Conservation (phyloP, 1,284 basidiomycete species). For the Cutaneotrichosporon spelunceum region DNA sequence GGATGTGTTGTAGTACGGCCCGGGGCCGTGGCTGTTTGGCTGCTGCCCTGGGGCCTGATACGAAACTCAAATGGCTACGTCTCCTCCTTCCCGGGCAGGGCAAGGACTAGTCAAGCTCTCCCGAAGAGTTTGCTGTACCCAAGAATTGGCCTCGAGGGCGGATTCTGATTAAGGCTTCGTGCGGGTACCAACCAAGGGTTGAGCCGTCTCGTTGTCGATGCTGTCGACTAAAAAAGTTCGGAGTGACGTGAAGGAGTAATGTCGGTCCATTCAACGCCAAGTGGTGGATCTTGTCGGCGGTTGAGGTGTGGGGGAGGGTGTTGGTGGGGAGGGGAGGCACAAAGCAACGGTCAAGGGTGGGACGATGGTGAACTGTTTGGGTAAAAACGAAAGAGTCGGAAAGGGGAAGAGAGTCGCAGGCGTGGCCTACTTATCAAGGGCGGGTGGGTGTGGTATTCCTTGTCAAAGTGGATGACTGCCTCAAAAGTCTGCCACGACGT, state of each 20-base stretch:
- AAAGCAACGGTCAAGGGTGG: neutral
- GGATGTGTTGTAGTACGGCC: neutral
- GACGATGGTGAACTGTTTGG: neutral
- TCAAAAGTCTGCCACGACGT: neutral
- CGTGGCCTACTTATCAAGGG: neutral
- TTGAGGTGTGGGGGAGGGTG: neutral
- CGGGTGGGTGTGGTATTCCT: neutral
- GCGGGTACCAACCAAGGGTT: neutral
- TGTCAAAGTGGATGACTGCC: neutral
- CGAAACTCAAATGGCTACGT: constrained; percentile 1
- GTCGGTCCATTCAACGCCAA: neutral
- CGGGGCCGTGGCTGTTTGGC: neutral
- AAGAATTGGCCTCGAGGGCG: neutral
- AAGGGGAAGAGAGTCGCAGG: constrained; percentile 1
- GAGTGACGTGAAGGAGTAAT: neutral
- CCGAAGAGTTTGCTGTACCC: neutral
- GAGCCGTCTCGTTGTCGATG: neutral
- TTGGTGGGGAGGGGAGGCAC: no score
- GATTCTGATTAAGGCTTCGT: neutral
- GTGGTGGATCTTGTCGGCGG: neutral
- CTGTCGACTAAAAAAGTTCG: neutral
- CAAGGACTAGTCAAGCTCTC: neutral
- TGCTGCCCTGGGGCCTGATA: constrained; percentile 5
- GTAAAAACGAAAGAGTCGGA: neutral
- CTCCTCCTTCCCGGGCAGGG: constrained; percentile 9